Conservation (phyloP, 2,329 filamentous ascomycete genomes). For the Beauveria medogensis region DNA sequence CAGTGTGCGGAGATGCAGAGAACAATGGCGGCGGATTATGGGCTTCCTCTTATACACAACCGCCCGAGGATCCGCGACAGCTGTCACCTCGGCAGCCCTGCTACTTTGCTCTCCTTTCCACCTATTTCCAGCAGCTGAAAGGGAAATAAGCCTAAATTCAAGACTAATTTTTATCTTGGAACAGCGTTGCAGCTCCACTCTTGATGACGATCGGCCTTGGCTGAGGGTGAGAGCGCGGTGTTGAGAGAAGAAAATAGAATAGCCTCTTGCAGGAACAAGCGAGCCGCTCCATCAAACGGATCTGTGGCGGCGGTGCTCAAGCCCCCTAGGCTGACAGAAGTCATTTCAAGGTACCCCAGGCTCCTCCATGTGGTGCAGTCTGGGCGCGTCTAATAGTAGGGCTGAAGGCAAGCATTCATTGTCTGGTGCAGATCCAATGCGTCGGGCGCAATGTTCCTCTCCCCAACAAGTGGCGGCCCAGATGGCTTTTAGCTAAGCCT, state of each 20-base stretch:
- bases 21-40: background rate
- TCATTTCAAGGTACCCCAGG: background rate
- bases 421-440: too few relatives aligned
- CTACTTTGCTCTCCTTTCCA: background rate
- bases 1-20: background rate
- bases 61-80: background rate
- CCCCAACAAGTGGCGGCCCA: background rate
- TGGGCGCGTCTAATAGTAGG: too few relatives aligned
- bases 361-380: too few relatives aligned
- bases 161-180: background rate
- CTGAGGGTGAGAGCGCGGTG: background rate
- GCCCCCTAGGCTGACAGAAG: slow-evolving; percentile 9
- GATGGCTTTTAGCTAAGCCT: background rate
- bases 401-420: too few relatives aligned
- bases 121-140: background rate
- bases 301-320: slow-evolving; percentile 1
- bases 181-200: background rate
- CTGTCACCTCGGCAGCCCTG: background rate
- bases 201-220: background rate
- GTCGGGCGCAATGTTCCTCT: too few relatives aligned
- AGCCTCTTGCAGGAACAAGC: background rate
- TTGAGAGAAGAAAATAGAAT: slow-evolving; percentile 4
- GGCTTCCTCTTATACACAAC: slow-evolving; percentile 5
- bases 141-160: slow-evolving; percentile 1
- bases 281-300: background rate